A percentile compares a stretch with the other conserved stretches of the same genome.
phyloP scores from a whole-genome alignment of 257 asterid genomes.

The Thymus mandschuricus region DNA sequence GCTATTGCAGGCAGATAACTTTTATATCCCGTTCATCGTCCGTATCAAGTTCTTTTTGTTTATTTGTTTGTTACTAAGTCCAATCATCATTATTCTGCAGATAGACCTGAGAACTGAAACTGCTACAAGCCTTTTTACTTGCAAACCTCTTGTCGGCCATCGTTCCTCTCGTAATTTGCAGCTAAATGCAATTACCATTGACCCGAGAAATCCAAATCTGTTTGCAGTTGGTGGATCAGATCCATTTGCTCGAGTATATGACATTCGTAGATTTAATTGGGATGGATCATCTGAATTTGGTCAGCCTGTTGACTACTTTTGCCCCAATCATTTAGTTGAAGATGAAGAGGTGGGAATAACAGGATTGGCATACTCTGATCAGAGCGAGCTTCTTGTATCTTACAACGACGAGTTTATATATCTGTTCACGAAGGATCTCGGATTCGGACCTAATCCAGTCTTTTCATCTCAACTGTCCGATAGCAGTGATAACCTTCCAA shows the following conservation, averaged over 20 bases:
- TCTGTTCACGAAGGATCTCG: conserved; percentile 74
- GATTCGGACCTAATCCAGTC: conserved; percentile 61
- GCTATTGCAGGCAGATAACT: conserved; percentile 7
- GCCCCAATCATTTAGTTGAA: conserved; percentile 71
- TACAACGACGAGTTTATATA: conserved; percentile 77
- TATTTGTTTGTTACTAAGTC: conserved; percentile 19
- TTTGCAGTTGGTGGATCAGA: conserved; percentile 90
- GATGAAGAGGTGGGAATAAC: conserved; percentile 70
- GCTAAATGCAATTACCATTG: conserved; percentile 75
- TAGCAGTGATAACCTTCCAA: conserved; percentile 41
- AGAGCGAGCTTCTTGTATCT: conserved; percentile 91
- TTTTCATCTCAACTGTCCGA: conserved; percentile 42
- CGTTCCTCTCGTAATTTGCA: conserved; percentile 41
- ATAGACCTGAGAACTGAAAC: conserved; percentile 80
- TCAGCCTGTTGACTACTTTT: conserved; percentile 71
- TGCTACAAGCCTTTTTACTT: conserved; percentile 69
- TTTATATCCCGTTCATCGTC: conserved; percentile 19
- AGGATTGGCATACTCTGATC: conserved; percentile 89
- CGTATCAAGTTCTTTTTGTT: conserved; percentile 18
- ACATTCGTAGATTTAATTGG: conserved; percentile 77
- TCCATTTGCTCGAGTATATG: conserved; percentile 78
- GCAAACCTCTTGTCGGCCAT: conserved; percentile 50
- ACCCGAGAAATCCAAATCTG: conserved; percentile 88
- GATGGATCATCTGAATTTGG: conserved; percentile 68
- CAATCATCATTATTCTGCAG: conserved; percentile 46